Percentiles rank a stretch among this genome's conserved stretches.
Conservation (phyloP, 495 filamentous ascomycete species). For the Hyaloscypha bicolor region DNA sequence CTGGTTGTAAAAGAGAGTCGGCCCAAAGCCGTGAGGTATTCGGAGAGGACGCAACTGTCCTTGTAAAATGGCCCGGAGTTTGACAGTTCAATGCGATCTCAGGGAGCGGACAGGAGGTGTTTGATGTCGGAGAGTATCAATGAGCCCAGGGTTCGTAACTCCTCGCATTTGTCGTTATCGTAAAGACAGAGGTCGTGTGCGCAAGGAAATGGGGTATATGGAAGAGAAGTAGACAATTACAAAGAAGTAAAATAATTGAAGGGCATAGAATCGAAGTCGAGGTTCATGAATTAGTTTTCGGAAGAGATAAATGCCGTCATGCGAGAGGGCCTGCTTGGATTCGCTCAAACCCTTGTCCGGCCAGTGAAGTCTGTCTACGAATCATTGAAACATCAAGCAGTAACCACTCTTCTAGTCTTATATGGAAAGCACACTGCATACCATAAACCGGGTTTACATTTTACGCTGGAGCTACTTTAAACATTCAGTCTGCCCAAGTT, state of each 20-base stretch:
- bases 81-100: not conserved
- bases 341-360: not conserved
- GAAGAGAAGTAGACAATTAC: not conserved
- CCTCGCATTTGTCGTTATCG: not conserved
- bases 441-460: too few relatives aligned
- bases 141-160: not conserved
- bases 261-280: not conserved
- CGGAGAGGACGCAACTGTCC: constrained; percentile 6
- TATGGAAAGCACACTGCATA: not conserved
- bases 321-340: not conserved
- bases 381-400: not conserved
- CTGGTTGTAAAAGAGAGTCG: not conserved
- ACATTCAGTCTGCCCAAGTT: not conserved
- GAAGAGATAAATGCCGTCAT: constrained; percentile 7
- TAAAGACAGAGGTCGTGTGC: constrained; percentile 9
- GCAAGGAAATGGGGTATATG: constrained; percentile 7
- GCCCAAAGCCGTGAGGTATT: constrained; percentile 6
- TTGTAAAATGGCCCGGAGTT: not conserved
- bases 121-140: not conserved
- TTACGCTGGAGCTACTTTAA: too few relatives aligned
- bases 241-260: not conserved
- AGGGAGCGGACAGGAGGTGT: not conserved
- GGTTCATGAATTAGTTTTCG: not conserved
- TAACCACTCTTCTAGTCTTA: not conserved
- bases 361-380: not conserved